Evolutionary conservation across 768 basidiomycete genomes (phyloP), one percentile per base, ranked within the genome.

Genomic region (Lactarius sp.): DNA sequence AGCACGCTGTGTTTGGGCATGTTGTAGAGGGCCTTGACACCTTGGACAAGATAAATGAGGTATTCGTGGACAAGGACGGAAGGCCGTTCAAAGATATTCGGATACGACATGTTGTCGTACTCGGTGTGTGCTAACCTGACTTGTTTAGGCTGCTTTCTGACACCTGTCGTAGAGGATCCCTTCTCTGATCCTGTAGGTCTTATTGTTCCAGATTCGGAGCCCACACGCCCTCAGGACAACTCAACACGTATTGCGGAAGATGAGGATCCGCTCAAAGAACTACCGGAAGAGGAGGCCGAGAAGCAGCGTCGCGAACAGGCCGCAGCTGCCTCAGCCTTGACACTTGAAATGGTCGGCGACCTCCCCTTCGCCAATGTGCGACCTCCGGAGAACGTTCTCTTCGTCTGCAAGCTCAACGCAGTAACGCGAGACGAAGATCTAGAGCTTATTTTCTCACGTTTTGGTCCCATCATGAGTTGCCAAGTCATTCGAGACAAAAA

Each of bases 311-410:
- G 94, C n/a, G 84, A 88, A 75, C 88, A 89, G 57, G 94, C 94
- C 0, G 96, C 97, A 0, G 85, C 85, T 1, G 94, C 96, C 0
- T 94, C 94, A 51, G 97, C 97, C 0, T 78, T 99, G 44, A 98
- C 97, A 4, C 83, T 99, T 56, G 97, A 99, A 75, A 99, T 99
- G 97, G 96, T 99, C 61, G 97, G 97, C 37, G 97, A 99, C 75
- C 78, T 98, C 58, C 97, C 97, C 1, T 98, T 99, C 72, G 97
- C 97, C 31, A 94, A 96, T 71, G 94, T 99, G 50, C 85, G 94
- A 50, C 97, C 97, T 0, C 97, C 97, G 0, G 97, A 99, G 76
- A 98, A 98, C 74, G 94, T 98, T 33, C 76, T 99, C 13, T 99
- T 99, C 75, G 95, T 99, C 10, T 99, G 97, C 85, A 98, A 98